phyloP scores from a whole-genome alignment of 768 basidiomycete species.

The Pholiota conissans region DNA sequence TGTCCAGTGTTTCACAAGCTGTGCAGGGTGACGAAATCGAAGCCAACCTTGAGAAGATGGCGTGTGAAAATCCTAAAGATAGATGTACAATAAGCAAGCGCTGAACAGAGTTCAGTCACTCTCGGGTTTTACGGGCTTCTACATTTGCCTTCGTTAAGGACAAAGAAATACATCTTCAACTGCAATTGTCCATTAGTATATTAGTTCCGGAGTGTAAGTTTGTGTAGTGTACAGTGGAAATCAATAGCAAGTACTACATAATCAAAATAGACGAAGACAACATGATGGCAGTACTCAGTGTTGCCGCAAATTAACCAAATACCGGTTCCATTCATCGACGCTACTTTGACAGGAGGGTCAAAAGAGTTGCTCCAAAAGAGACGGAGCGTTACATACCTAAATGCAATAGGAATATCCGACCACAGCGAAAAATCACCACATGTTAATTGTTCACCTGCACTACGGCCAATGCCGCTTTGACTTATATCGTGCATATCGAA shows the following conservation, averaged over 20 bases:
- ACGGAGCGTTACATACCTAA: conserved; percentile 38
- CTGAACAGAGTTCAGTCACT: background rate
- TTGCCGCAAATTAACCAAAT: background rate
- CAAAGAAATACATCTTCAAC: background rate
- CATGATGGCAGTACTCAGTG: no score
- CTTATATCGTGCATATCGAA: background rate
- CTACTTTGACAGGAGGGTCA: background rate
- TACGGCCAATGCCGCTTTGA: background rate
- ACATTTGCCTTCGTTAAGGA: background rate
- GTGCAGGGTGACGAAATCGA: background rate
- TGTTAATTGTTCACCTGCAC: conserved; percentile 14
- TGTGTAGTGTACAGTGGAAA: no score
- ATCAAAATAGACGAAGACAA: no score
- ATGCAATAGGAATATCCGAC: conserved; percentile 51
- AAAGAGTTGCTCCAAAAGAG: background rate
- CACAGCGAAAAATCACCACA: conserved; percentile 52
- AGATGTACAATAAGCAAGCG: background rate
- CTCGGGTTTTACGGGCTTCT: background rate
- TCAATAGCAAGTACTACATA: no score
- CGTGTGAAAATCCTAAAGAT: background rate
- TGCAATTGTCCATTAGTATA: background rate
- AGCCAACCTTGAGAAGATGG: background rate
- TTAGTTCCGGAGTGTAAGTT: no score
- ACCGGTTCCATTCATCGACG: background rate
- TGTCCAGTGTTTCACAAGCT: background rate